These are phyloP conservation scores for Aspergillus fumigatus DNA, from an alignment of 2,329 filamentous ascomycete species.

Conservation along the genomic window DNA sequence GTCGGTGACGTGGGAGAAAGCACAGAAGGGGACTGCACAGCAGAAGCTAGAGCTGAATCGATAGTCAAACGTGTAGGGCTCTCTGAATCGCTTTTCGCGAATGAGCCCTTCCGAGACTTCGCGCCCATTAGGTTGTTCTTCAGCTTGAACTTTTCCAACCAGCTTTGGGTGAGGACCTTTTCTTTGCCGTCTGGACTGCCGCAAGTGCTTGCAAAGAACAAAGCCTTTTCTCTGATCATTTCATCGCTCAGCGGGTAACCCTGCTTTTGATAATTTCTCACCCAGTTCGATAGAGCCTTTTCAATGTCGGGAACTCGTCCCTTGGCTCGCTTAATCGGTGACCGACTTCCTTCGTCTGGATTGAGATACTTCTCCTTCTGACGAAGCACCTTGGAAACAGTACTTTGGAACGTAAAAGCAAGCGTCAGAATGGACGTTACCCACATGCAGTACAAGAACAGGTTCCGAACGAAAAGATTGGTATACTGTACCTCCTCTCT, in stretches of 20 bases:
- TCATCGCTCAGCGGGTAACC: constrained; percentile 70
- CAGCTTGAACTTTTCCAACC: constrained; percentile 94
- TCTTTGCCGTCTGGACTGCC: constrained; percentile 67
- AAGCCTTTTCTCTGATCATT: constrained; percentile 80
- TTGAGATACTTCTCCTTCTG: constrained; percentile 93
- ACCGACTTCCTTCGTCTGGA: constrained; percentile 71
- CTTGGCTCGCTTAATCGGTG: constrained; percentile 76
- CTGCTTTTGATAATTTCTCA: constrained; percentile 72
- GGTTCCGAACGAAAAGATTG: background rate
- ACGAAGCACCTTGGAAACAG: constrained; percentile 94
- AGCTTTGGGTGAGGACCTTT: constrained; percentile 67
- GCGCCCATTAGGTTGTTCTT: constrained; percentile 64
- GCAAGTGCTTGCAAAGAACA: constrained; percentile 71
- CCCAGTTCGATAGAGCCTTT: constrained; percentile 81
- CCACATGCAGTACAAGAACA: constrained; percentile 5
- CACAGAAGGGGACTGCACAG: constrained; percentile 58
- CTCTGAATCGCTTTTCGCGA: constrained; percentile 62
- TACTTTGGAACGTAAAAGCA: constrained; percentile 53
- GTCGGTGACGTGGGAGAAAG: constrained; percentile 71
- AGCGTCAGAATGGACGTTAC: constrained; percentile 9
- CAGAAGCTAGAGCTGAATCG: constrained; percentile 52
- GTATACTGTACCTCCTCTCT: constrained; percentile 74
- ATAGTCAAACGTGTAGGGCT: constrained; percentile 54
- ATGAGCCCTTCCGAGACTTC: constrained; percentile 51
- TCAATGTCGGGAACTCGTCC: constrained; percentile 89